These are phyloP conservation scores for Suhomyces faveliae DNA, from an alignment of 805 yeast species.

Conservation along the genomic window DNA sequence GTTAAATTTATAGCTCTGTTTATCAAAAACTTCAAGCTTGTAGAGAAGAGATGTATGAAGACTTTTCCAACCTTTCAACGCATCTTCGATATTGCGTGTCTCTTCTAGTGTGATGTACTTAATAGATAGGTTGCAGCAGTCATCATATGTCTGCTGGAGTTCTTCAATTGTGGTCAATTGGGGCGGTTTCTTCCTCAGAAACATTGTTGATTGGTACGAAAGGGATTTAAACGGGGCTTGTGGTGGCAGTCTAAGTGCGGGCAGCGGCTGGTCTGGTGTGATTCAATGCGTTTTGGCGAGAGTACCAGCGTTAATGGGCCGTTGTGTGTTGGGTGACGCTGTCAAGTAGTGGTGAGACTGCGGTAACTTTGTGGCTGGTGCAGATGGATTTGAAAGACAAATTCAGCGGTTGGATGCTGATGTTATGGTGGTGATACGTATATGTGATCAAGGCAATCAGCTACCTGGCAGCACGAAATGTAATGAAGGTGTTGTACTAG, in stretches of 20 bases:
- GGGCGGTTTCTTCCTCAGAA: constrained; percentile 55
- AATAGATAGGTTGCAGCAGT: constrained; percentile 58
- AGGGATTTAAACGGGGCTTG: too few species aligned
- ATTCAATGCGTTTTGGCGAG: too few species aligned
- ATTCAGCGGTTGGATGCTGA: neutral
- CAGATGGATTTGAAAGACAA: neutral
- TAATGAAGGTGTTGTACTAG: neutral
- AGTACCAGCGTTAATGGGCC: too few species aligned
- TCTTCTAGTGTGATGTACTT: constrained; percentile 60
- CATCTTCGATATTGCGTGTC: constrained; percentile 47
- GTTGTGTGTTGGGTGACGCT: too few species aligned
- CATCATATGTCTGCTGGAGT: constrained; percentile 59
- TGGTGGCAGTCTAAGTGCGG: too few species aligned
- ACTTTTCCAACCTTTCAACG: constrained; percentile 71
- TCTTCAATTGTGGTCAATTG: constrained; percentile 51
- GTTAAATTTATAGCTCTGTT: constrained; percentile 26
- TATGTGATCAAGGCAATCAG: neutral
- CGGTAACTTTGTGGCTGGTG: neutral
- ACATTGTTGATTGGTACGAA: constrained; percentile 28
- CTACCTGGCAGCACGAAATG: neutral
- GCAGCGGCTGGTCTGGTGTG: too few species aligned
- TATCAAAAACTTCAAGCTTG: constrained; percentile 55
- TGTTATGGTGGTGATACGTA: neutral
- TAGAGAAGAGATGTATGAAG: constrained; percentile 61
- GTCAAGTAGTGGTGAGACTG: too few species aligned